These are phyloP conservation scores for Colletotrichum sojae DNA, from an alignment of 2,329 filamentous ascomycete genomes.

Conservation along the genomic window DNA sequence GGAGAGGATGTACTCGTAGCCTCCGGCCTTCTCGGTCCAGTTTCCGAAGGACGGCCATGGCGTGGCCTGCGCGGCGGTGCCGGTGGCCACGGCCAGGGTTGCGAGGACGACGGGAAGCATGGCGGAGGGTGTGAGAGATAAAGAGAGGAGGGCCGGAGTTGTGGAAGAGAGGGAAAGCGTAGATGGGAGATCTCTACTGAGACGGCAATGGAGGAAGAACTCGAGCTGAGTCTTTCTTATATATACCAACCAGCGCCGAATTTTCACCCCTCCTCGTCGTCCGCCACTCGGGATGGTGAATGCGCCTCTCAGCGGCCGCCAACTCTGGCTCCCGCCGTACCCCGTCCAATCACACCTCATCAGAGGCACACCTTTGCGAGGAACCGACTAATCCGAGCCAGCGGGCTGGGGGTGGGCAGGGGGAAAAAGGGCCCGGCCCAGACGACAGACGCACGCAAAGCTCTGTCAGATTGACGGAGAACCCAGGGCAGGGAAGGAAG, in stretches of 20 bases:
- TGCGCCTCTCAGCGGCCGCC: neutral
- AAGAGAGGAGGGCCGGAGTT: neutral
- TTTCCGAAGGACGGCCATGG: slow-evolving; percentile 32
- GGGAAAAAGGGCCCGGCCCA: too few species aligned
- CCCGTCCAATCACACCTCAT: neutral
- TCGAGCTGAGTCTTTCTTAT: neutral
- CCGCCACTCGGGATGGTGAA: neutral
- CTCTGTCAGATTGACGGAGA: neutral
- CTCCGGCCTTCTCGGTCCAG: slow-evolving; percentile 25
- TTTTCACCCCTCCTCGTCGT: neutral
- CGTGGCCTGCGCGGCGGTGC: slow-evolving; percentile 10
- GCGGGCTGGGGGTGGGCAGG: too few species aligned
- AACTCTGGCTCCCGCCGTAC: neutral
- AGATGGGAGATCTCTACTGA: too few species aligned
- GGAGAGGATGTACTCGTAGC: slow-evolving; percentile 30
- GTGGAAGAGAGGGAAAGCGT: neutral
- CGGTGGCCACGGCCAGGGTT: neutral
- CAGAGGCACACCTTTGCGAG: neutral
- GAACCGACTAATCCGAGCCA: neutral
- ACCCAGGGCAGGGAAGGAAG: neutral
- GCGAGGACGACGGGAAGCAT: slow-evolving; percentile 10
- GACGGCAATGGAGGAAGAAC: too few species aligned
- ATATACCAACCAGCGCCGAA: neutral
- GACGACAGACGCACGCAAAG: neutral
- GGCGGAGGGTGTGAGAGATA: neutral